phyloP scores from a whole-genome alignment of 805 yeast species.

The Nakazawaea molendinolei region DNA sequence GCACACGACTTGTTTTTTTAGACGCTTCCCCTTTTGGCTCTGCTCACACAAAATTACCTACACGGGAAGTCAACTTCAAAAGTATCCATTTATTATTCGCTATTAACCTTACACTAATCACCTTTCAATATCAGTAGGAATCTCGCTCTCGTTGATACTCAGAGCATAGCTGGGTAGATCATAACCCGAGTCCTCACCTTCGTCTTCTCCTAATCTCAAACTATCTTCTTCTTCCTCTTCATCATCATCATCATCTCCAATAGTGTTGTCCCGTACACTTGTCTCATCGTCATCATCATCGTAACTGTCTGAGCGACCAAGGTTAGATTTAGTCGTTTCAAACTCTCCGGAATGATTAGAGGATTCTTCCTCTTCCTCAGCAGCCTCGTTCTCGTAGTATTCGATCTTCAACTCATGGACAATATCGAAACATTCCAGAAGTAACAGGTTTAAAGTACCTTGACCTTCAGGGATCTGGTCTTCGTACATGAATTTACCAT shows the following conservation, averaged over 20 bases:
- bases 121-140: constrained; percentile 17
- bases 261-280: constrained; percentile 27
- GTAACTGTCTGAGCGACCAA: constrained; percentile 21
- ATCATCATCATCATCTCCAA: constrained; percentile 18
- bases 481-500: constrained; percentile 87
- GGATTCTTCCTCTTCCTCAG: constrained; percentile 20
- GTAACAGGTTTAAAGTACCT: constrained; percentile 83
- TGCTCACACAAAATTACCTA: too few relatives aligned
- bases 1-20: too few relatives aligned
- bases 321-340: constrained; percentile 7
- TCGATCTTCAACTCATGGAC: constrained; percentile 86
- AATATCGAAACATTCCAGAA: constrained; percentile 93
- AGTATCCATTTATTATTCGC: too few relatives aligned
- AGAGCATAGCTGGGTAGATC: constrained; percentile 25
- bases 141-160: constrained; percentile 25
- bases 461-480: constrained; percentile 96
- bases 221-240: constrained; percentile 8
- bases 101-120: too few relatives aligned
- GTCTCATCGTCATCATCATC: constrained; percentile 27
- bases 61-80: too few relatives aligned
- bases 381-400: constrained; percentile 54
- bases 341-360: constrained; percentile 12
- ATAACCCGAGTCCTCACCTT: constrained; percentile 16
- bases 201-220: constrained; percentile 9
- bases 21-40: too few relatives aligned